Base-by-base conservation (phyloP, 2,329 filamentous ascomycete genomes). In the Botrytis elliptica region DNA sequence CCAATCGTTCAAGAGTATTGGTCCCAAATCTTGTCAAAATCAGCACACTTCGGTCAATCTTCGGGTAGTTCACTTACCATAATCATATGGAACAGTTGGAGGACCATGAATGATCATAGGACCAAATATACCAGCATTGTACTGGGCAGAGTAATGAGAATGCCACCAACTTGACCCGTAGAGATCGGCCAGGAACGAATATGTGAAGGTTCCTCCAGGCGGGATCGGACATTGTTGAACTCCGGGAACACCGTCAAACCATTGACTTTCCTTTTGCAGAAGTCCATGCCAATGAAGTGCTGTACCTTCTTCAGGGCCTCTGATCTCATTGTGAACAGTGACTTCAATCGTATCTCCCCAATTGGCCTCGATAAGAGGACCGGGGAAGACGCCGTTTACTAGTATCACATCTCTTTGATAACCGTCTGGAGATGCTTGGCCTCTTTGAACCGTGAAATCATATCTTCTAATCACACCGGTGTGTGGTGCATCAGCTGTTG, bases 311-410 rank as follows among this genome's bases (percentile, higher is more conserved):
- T 77, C 72, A 33, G 77, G 77, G 42, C 79, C 81, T 18, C 83
- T 87, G 18, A 94, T 88, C 69, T 89, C 87, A 81, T 96, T 96
- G 82, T 88, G 86, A 73, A 95, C 86, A 44, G 89, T 90, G 57
- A 93, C 88, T 72, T 92, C 84, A 69, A 90, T 85, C 3, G 73
- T 79, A 70, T 84, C 82, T 14, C 81, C 81, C 77, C 80, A 82
- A 70, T 83, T 82, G 7, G 82, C 82, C 72, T 82, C 79, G 74
- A 76, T 80, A n/a, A 78, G 55, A n/a, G 81, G 81, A 16, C 79
- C 82, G 1, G 81, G 81, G 62, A 79, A 82, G 62, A 78, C 76
- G 1, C 78, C 79, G 70, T 83, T 82, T 60, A 83, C 77, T 14
- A 81, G 55, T 25, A 82, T 85, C 73, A 93, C 88, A 78, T 92